Evolutionary conservation across 2,329 filamentous ascomycete genomes (phyloP).

Genomic region (Fusarium nanum): DNA sequence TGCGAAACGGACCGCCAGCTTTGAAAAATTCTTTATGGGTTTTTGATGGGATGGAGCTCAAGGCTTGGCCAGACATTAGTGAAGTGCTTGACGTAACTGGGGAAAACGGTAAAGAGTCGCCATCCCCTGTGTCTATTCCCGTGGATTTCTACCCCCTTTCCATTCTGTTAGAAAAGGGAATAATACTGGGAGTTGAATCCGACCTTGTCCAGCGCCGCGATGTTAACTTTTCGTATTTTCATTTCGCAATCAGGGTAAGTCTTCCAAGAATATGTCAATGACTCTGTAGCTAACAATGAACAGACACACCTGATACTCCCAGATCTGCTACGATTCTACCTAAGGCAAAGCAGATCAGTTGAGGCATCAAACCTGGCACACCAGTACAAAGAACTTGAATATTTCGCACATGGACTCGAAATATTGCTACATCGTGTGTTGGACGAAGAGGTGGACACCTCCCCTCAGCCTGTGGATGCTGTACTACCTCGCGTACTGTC

Average conservation of each 20-base stretch:
- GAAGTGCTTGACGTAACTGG: constrained; percentile 80
- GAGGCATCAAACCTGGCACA: constrained; percentile 85
- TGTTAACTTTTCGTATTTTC: constrained; percentile 88
- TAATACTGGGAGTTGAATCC: constrained; percentile 89
- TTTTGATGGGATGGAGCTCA: constrained; percentile 88
- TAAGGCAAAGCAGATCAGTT: constrained; percentile 79
- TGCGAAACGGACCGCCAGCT: constrained; percentile 55
- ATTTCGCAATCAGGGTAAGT: constrained; percentile 86
- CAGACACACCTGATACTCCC: constrained; percentile 94
- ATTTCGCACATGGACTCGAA: constrained; percentile 93
- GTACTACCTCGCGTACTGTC: constrained; percentile 73
- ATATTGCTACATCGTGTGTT: constrained; percentile 92
- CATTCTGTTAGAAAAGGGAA: constrained; percentile 86
- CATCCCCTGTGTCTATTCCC: constrained; percentile 78
- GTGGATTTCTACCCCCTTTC: constrained; percentile 98
- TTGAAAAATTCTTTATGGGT: constrained; percentile 92
- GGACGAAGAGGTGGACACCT: constrained; percentile 89
- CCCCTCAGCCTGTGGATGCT: constrained; percentile 71
- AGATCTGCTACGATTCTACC: constrained; percentile 82
- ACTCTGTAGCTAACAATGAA: constrained; percentile 6
- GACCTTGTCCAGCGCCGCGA: constrained; percentile 94
- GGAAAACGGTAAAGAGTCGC: constrained; percentile 75
- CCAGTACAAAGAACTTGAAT: constrained; percentile 87
- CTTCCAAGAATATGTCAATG: not conserved
- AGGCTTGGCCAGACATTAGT: constrained; percentile 89